Evolutionary conservation across 352 stramenopile genomes (phyloP), one percentile per base, ranked within the genome.

Genomic region (Globisporangium heterothallicum): DNA sequence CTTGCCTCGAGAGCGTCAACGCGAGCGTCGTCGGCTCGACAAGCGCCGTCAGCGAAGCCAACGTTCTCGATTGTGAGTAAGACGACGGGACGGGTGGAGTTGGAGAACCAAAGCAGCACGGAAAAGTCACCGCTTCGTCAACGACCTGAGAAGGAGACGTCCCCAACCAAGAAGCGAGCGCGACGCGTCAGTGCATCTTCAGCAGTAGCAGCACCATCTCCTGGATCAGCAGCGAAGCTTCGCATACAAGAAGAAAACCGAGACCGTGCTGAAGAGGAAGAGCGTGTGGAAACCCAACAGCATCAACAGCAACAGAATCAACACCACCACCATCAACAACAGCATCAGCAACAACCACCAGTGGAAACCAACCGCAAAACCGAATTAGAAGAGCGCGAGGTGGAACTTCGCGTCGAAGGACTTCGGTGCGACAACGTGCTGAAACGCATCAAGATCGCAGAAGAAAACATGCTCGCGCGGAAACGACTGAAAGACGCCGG

Each of bases 401-500:
- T 38, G 32, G 32, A 38, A 30, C 30, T 22, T 8, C 18, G 41
- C 13, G 10, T 49, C 13, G 42, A 49, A n/a, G 22, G 10, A 4
- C 24, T 49, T 12, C 42, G 25, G 9, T 35, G 22, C 13, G 42
- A 49, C 22, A 49, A 34, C 42, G 26, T 29, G 42, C 42, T 72
- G 22, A 72, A 72, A 40, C 47, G 64, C 44, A 50, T 68, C 16
- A 65, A 61, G 26, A 49, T 66, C 14, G 64, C 56, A 0, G 64
- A 69, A 32, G 59, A 72, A 51, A 66, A 57, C 13, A 56, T 58
- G 24, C 54, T 68, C 54, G 60, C 60, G 27, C 51, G 56, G 13
- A 72, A 72, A 49, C 56, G 64, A 44, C 56, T 69, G 26, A 42
- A 51, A 38, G 64, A 72, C 42, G 64, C 64, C 42, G 64, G 64